phyloP scores from a whole-genome alignment of 352 stramenopile genomes.

The Phytophthora chlamydospora region DNA sequence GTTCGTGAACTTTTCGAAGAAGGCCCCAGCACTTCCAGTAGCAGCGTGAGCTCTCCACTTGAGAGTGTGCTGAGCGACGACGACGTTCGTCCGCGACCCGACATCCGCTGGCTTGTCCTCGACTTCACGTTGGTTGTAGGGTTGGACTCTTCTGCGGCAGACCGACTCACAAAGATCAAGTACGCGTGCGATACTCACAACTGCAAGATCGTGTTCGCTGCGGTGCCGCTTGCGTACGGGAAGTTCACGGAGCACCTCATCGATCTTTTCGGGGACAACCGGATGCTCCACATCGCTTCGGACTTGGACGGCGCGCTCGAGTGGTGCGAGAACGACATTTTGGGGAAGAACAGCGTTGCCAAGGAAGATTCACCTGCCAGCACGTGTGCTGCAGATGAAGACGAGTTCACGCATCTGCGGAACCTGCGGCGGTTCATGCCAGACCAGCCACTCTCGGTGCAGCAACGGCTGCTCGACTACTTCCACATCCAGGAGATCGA shows the following conservation, averaged over 20 bases:
- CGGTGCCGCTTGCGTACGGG: constrained; percentile 61
- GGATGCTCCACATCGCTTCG: constrained; percentile 56
- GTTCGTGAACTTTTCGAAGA: constrained; percentile 77
- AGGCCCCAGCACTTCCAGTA: constrained; percentile 7
- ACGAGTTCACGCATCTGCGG: constrained; percentile 59
- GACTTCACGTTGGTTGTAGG: constrained; percentile 94
- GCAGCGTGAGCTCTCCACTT: constrained; percentile 18
- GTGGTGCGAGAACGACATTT: constrained; percentile 77
- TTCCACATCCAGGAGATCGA: constrained; percentile 71
- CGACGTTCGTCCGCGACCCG: constrained; percentile 21
- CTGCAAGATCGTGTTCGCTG: constrained; percentile 75
- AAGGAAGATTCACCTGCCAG: constrained; percentile 24
- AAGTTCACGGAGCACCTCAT: constrained; percentile 69
- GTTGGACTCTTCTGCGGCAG: constrained; percentile 87
- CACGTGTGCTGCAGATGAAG: constrained; percentile 41
- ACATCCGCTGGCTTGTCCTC: constrained; percentile 80
- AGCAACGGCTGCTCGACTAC: constrained; percentile 76
- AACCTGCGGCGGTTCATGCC: constrained; percentile 74
- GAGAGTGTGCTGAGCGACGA: constrained; percentile 28
- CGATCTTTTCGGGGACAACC: constrained; percentile 55
- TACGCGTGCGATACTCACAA: constrained; percentile 69
- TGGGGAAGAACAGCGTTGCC: constrained; percentile 40
- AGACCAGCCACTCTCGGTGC: constrained; percentile 61
- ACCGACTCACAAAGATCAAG: constrained; percentile 83
- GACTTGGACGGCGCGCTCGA: constrained; percentile 75